Evolutionary conservation across 1,284 basidiomycete genomes (phyloP), one percentile per base, ranked within the genome.

Genomic region (Agaricales sp.): DNA sequence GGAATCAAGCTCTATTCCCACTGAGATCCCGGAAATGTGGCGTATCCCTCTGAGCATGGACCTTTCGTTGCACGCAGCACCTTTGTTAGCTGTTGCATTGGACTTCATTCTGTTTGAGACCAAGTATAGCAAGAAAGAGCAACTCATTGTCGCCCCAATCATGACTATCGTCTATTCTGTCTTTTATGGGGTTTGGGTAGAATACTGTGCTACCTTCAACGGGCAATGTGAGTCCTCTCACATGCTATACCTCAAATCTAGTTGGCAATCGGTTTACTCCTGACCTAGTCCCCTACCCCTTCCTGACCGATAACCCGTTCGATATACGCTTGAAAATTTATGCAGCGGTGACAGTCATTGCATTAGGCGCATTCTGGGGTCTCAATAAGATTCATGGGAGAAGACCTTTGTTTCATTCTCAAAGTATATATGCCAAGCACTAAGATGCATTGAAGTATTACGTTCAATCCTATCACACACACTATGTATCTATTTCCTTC

Each of bases 261-360:
- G 23, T 3, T 30, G 19, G 24, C 26, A 51, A 26, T 44, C 13
- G 30, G 26, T 23, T 51, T 30, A 41, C 39, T 35, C 21, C 51
- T 25, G 38, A 23, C 20, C 2, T 52, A 87, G 83, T 89, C 64
- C 86, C 88, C 16, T 91, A 91, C 63, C 88, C 88, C 0, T 91
- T 91, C 68, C 68, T 92, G 51, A 85, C 78, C 0, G 58, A 80
- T 22, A 81, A 73, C 58, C 64, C 75, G 0, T 66, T 78, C 13
- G 57, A 63, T 4, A 63, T 71, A 24, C 74, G 87, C 14, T 53
- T 80, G n/a, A 63, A 58, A 16, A 86, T 89, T 22, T 92, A 91
- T 62, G 56, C 59, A 4, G 71, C 66, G 2, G 72, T 75, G 0
- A 71, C 74, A 0, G 48, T 63, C 0, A 65, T 86, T 25, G 80